phyloP scores from a whole-genome alignment of 768 basidiomycete species.

The Chalciporus pseudorubinellus region DNA sequence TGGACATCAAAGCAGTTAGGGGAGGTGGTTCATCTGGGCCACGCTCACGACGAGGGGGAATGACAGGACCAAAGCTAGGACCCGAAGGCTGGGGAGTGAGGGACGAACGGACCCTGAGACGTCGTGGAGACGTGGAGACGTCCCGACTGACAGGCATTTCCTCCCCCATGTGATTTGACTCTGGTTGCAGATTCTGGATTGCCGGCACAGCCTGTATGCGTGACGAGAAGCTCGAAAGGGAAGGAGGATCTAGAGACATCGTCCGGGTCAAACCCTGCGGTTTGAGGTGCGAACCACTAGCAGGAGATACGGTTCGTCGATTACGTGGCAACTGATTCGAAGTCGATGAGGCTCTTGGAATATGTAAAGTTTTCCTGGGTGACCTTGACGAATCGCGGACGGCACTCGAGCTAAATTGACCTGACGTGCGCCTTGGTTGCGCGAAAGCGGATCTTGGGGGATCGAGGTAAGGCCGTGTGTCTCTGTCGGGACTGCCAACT shows the following conservation, averaged over 20 bases:
- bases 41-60: slow-evolving; percentile 40
- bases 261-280: slow-evolving; percentile 47
- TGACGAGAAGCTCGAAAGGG: slow-evolving; percentile 21
- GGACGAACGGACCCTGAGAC: slow-evolving; percentile 57
- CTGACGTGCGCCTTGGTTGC: slow-evolving; percentile 21
- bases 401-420: slow-evolving; percentile 19
- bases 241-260: slow-evolving; percentile 72
- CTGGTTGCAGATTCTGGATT: slow-evolving; percentile 33
- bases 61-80: slow-evolving; percentile 40
- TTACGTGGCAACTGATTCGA: slow-evolving; percentile 32
- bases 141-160: slow-evolving; percentile 32
- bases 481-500: slow-evolving; percentile 46
- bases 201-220: slow-evolving; percentile 30
- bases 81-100: slow-evolving; percentile 65
- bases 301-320: slow-evolving; percentile 47
- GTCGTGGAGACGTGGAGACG: slow-evolving; percentile 47
- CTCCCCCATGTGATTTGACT: slow-evolving; percentile 17
- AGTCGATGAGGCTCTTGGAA: slow-evolving; percentile 26
- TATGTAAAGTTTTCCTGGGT: slow-evolving; percentile 31
- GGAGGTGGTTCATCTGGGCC: slow-evolving; percentile 71
- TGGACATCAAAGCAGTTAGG: slow-evolving; percentile 54
- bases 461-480: slow-evolving; percentile 48
- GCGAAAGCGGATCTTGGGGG: slow-evolving; percentile 48
- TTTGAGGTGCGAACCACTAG: slow-evolving; percentile 33
- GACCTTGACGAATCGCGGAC: slow-evolving; percentile 24